Evolutionary conservation across 140 eudicot genomes (phyloP), one percentile per base, ranked within the genome.

Genomic region (Senecio squalidus): DNA sequence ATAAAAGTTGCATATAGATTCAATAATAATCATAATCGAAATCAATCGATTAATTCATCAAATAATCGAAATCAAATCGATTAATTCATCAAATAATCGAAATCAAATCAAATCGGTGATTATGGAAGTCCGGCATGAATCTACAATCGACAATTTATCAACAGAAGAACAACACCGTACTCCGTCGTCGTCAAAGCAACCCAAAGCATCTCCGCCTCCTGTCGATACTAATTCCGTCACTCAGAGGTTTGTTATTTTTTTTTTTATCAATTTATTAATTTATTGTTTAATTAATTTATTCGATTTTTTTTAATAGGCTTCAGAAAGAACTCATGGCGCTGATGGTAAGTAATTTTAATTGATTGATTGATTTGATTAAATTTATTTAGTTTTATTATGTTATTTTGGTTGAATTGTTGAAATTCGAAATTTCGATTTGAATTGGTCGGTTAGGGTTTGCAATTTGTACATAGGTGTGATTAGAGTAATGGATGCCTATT

Each of bases 301-400:
- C 33, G 26, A 38, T 27, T 5, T 43, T n/a, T 72, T 29, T 39
- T n/a, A n/a, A 48, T 74, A 87, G 94, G 87, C 77, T 87, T 48
- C 96, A 87, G 74, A 83, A 83, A 66, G 96, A 87, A 74, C 85
- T 87, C 46, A 87, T 87, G 94, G 77, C 86, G 36, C 89, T 87
- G 28, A 83, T 87, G 94, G 96, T 87, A 84, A n/a, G n/a, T n/a
- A n/a, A n/a, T n/a, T n/a, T n/a, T n/a, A n/a, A n/a, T n/a, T n/a
- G n/a, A n/a, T n/a, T n/a, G n/a, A n/a, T 40, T 4, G 14, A 36
- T 36, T 15, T 36, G 13, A 10, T 36, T 15, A 36, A 36, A 9
- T 2, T 0, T 36, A 36, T 36, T 36, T 0, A 36, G 14, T 36
- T 36, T 36, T 2, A 9, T 36, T 30, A 4, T 30, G 9, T 30